Evolutionary conservation across 495 filamentous ascomycete genomes (phyloP).

Genomic region (Neurospora sp.): DNA sequence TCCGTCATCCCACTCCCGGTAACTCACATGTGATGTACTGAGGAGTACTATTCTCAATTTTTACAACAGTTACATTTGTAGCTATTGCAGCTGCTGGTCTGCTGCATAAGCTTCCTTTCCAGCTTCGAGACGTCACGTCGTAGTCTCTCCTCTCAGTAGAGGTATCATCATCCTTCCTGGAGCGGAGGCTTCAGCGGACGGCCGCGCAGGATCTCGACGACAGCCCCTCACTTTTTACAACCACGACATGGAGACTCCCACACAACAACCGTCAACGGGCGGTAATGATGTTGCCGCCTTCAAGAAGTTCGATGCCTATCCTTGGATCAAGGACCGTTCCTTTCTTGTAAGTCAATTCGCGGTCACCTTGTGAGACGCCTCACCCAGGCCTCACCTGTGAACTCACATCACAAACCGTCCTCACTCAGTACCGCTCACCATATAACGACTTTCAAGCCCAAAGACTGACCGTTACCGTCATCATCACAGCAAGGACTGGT

Average conservation of each 20-base stretch:
- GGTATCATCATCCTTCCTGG: neutral
- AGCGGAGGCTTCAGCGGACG: neutral
- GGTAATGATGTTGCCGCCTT: constrained; percentile 1
- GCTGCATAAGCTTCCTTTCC: neutral
- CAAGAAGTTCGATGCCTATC: constrained; percentile 13
- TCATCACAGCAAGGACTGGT: constrained; percentile 14
- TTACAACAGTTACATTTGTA: neutral
- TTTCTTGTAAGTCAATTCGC: neutral
- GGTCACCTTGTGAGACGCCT: neutral
- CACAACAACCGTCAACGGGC: neutral
- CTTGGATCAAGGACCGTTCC: constrained; percentile 11
- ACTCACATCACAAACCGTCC: constrained; percentile 7
- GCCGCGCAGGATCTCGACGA: neutral
- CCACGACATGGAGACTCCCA: neutral
- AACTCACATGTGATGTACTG: neutral
- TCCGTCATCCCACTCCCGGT: neutral
- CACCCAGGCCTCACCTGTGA: constrained; percentile 19
- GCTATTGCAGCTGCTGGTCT: neutral
- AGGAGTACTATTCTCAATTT: neutral
- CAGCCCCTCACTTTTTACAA: neutral
- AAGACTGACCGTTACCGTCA: neutral
- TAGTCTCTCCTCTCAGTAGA: neutral
- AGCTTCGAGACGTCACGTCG: neutral
- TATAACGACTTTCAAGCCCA: neutral
- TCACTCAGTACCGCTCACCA: neutral